Conservation (phyloP, 2,329 filamentous ascomycete genomes). For the Kalaharituber pfeilii region DNA sequence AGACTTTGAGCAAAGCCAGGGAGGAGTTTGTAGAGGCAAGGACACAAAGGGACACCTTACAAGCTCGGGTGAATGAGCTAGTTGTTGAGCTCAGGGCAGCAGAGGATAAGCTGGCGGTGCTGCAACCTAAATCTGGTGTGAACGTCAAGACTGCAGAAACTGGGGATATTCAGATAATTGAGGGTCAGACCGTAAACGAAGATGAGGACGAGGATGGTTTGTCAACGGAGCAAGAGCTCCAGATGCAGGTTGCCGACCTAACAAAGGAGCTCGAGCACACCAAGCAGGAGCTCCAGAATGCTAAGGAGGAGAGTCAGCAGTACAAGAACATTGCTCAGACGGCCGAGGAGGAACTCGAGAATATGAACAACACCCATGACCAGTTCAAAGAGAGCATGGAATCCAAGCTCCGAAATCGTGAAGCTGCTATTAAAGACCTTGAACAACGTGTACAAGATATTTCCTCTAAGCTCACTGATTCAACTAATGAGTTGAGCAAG, state of each 20-base stretch:
- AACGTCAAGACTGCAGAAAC: slow-evolving; percentile 30
- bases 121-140: slow-evolving; percentile 58
- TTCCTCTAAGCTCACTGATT: slow-evolving; percentile 59
- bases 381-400: slow-evolving; percentile 82
- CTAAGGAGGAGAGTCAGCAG: slow-evolving; percentile 64
- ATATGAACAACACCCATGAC: slow-evolving; percentile 62
- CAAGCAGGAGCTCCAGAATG: slow-evolving; percentile 61
- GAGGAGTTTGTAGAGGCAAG: slow-evolving; percentile 76
- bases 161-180: slow-evolving; percentile 14
- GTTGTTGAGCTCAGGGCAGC: slow-evolving; percentile 74
- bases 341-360: slow-evolving; percentile 72
- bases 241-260: slow-evolving; percentile 66
- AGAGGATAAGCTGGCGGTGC: slow-evolving; percentile 65
- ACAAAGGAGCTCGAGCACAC: slow-evolving; percentile 73
- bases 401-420: slow-evolving; percentile 54
- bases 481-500: slow-evolving; percentile 64
- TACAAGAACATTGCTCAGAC: slow-evolving; percentile 78
- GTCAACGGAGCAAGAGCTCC: slow-evolving; percentile 59
- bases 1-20: slow-evolving; percentile 59
- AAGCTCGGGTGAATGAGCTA: slow-evolving; percentile 74
- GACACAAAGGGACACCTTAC: slow-evolving; percentile 75
- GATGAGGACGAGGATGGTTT: slow-evolving; percentile 41
- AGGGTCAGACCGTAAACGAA: not conserved
- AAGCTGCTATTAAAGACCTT: slow-evolving; percentile 61
- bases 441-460: slow-evolving; percentile 71